Base-by-base conservation (phyloP, 306 rosid species). In the Astragalus membranaceus region DNA sequence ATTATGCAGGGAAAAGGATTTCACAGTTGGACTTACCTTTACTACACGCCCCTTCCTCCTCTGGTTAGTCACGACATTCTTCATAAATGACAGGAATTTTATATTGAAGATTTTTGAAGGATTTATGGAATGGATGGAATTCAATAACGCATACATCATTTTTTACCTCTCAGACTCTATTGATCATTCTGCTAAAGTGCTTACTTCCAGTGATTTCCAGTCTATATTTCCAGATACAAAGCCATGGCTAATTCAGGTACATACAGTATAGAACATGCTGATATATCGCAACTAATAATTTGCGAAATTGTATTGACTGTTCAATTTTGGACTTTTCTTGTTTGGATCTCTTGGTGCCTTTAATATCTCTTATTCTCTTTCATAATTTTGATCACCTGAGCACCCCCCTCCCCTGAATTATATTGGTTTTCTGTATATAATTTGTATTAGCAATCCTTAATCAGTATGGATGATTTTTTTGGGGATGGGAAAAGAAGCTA, bases 201-300 rank as follows among this genome's bases (percentile, higher is more conserved):
- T 88, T 26, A 81, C 88, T 13, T 20, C 88, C 32, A 67, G 70
- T 47, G 88, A 88, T 50, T 83, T 88, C 74, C 76, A 69, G 76
- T 74, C 92, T 70, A 70, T 88, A 64, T 75, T 90, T 75, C 85
- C 85, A 79, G 87, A 77, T 75, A 39, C 79, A 14, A 79, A 72
- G 75, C 86, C 95, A 51, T 78, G 83, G 81, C 61, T 94, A 67
- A 76, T 94, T 73, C 91, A 88, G 91, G 98, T 94, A 79, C 49
- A 53, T 10, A 39, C 4, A 23, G 4, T 36, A 52, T 72, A 62
- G 8, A 52, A 54, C 26, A 69, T 70, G 67, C 55, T 53, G 78
- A 70, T 67, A 46, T 75, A 15, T 14, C 3, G 58, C 51, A 65
- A 54, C 41, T 32, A 13, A 47, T 64, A 20, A 41, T 60, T 72